These are phyloP conservation scores for Candida ascalaphidarum DNA, from an alignment of 805 yeast genomes.

Conservation along the genomic window DNA sequence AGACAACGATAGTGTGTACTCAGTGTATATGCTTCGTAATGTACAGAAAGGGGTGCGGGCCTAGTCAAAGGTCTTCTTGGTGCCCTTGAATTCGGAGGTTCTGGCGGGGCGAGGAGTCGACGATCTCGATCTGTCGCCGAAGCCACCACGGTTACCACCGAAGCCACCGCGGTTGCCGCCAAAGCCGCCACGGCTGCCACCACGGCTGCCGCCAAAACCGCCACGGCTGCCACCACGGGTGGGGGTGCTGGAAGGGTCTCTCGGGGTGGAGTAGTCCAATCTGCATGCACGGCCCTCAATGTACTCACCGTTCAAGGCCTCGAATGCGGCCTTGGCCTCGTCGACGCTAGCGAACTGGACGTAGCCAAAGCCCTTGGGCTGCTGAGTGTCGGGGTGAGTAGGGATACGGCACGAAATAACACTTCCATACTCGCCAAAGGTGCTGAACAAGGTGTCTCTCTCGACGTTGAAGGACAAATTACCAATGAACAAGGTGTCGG, in stretches of 20 bases:
- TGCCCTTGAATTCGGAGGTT: constrained; percentile 70
- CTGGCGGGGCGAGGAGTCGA: constrained; percentile 57
- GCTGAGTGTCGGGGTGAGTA: constrained; percentile 97
- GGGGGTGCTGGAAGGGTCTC: constrained; percentile 32
- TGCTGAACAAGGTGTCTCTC: constrained; percentile 67
- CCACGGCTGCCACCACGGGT: constrained; percentile 10
- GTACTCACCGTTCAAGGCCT: constrained; percentile 80
- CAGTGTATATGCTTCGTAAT: too few species aligned
- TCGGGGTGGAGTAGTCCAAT: constrained; percentile 91
- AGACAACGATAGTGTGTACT: too few species aligned
- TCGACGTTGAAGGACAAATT: constrained; percentile 87
- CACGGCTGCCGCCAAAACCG: constrained; percentile 19
- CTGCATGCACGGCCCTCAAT: constrained; percentile 90
- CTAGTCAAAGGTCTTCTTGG: constrained; percentile 77
- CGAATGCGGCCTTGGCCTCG: constrained; percentile 84
- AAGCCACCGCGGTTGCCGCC: constrained; percentile 38
- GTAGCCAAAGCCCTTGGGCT: constrained; percentile 98
- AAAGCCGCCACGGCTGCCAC: constrained; percentile 21
- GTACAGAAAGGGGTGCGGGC: too few species aligned
- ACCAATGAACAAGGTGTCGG: constrained; percentile 94
- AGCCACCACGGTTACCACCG: constrained; percentile 22
- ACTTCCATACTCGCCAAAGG: constrained; percentile 72
- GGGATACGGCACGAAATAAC: constrained; percentile 91
- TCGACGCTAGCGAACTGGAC: constrained; percentile 84
- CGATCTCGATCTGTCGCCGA: constrained; percentile 31